Evolutionary conservation across 2,329 filamentous ascomycete species (phyloP).

Genomic region (Neocatenulostroma microsporum): DNA sequence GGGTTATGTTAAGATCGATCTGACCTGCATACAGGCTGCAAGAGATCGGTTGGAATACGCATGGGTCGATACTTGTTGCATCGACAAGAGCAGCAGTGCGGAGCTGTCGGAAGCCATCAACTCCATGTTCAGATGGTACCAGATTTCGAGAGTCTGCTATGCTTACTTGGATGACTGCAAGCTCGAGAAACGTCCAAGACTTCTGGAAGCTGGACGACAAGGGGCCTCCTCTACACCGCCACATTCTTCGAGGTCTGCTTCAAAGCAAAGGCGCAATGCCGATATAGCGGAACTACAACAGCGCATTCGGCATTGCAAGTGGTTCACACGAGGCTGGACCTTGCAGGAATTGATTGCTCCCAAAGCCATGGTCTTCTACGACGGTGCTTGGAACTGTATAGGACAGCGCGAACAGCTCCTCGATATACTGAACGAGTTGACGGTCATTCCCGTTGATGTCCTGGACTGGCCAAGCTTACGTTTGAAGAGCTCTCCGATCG

Average conservation of each 20-base stretch:
- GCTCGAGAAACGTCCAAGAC: no score
- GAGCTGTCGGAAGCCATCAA: conserved; percentile 12
- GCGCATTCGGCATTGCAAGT: conserved; percentile 11
- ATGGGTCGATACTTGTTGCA: conserved; percentile 15
- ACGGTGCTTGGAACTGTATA: conserved; percentile 7
- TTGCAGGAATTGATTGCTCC: conserved; percentile 21
- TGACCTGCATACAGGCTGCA: not conserved
- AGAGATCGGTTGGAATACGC: conserved; percentile 8
- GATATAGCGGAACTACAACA: no score
- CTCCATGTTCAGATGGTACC: conserved; percentile 13
- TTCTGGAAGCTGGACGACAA: no score
- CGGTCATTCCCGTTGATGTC: conserved; percentile 3
- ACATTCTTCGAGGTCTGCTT: no score
- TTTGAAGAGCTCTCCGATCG: no score
- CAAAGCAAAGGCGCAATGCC: not conserved
- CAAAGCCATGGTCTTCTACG: conserved; percentile 12
- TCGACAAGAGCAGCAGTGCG: conserved; percentile 11
- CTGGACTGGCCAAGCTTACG: conserved; percentile 4
- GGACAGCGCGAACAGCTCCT: conserved; percentile 4
- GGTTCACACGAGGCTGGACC: conserved; percentile 16
- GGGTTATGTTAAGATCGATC: not conserved
- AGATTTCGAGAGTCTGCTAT: conserved; percentile 8
- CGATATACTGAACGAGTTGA: conserved; percentile 1
- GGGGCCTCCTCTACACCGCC: no score
- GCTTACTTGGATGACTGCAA: conserved; percentile 10